phyloP scores from a whole-genome alignment of 1,139 yeast species.

The Groenewaldozyma sp. region DNA sequence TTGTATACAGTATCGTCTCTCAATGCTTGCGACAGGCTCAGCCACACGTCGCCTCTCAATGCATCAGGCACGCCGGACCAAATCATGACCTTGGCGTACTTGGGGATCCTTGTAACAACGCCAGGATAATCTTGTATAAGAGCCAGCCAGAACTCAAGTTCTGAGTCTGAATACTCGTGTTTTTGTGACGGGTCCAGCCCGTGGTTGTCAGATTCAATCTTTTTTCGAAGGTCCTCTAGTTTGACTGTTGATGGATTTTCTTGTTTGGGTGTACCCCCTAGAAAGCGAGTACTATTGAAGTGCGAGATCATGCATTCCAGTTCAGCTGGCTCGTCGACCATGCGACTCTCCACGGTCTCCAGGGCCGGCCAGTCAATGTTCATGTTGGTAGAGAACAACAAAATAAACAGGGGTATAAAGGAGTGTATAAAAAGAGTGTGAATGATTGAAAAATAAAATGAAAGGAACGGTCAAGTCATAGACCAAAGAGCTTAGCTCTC shows the following conservation, averaged over 20 bases:
- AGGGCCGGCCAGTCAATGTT: slow-evolving; percentile 12
- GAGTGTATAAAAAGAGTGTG: background rate
- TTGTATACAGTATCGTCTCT: slow-evolving; percentile 27
- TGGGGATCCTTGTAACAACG: slow-evolving; percentile 27
- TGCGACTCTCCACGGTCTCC: slow-evolving; percentile 12
- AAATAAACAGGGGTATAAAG: background rate
- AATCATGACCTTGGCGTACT: slow-evolving; percentile 25
- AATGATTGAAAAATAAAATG: background rate
- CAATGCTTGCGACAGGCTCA: slow-evolving; percentile 28
- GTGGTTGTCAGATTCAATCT: slow-evolving; percentile 6
- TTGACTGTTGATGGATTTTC: no score
- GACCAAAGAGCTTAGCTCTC: no score
- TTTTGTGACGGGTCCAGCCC: background rate
- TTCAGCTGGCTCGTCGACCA: slow-evolving; percentile 11
- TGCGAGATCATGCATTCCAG: slow-evolving; percentile 4
- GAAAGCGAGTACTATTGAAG: background rate
- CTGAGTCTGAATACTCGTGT: slow-evolving; percentile 18
- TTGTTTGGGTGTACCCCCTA: background rate
- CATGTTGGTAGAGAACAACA: slow-evolving; percentile 5
- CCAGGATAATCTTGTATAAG: slow-evolving; percentile 28
- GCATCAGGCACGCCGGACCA: slow-evolving; percentile 34
- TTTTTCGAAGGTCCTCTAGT: slow-evolving; percentile 9
- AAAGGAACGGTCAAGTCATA: background rate
- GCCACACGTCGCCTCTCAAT: slow-evolving; percentile 32
- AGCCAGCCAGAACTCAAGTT: slow-evolving; percentile 31